Conservation (phyloP, 805 yeast genomes). For the Cyberlindnera amylophila region DNA sequence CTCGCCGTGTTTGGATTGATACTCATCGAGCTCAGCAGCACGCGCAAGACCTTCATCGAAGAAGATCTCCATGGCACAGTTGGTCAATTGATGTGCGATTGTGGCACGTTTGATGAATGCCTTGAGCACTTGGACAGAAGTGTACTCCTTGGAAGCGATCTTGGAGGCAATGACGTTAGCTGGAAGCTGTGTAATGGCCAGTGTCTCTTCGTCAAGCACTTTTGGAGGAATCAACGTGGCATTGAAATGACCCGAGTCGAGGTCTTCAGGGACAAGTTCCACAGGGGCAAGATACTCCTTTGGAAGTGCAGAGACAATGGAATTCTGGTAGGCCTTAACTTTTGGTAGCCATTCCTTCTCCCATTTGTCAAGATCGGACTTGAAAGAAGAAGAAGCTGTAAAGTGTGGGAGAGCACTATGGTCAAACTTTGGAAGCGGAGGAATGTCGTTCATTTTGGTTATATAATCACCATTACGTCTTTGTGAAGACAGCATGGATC, state of each 20-base stretch:
- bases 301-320: conserved; percentile 17
- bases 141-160: conserved; percentile 25
- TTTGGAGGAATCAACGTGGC: conserved; percentile 23
- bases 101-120: conserved; percentile 52
- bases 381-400: no score
- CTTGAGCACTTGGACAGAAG: conserved; percentile 41
- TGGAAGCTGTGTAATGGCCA: conserved; percentile 12
- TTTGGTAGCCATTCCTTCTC: conserved; percentile 22
- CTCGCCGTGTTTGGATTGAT: conserved; percentile 44
- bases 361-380: no score
- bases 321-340: conserved; percentile 19
- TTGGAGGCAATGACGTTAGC: conserved; percentile 14
- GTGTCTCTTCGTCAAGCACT: conserved; percentile 20
- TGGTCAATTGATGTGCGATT: conserved; percentile 58
- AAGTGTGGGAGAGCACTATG: no score
- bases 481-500: no score
- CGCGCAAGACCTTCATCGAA: conserved; percentile 54
- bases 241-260: conserved; percentile 23
- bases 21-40: conserved; percentile 55
- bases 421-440: no score
- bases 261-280: conserved; percentile 19
- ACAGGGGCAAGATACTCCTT: conserved; percentile 19
- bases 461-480: no score
- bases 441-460: no score
- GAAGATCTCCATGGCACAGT: conserved; percentile 56